Evolutionary conservation across 2,329 filamentous ascomycete genomes (phyloP), one percentile per base, ranked within the genome.

Genomic region (Coniochaeta sp.): DNA sequence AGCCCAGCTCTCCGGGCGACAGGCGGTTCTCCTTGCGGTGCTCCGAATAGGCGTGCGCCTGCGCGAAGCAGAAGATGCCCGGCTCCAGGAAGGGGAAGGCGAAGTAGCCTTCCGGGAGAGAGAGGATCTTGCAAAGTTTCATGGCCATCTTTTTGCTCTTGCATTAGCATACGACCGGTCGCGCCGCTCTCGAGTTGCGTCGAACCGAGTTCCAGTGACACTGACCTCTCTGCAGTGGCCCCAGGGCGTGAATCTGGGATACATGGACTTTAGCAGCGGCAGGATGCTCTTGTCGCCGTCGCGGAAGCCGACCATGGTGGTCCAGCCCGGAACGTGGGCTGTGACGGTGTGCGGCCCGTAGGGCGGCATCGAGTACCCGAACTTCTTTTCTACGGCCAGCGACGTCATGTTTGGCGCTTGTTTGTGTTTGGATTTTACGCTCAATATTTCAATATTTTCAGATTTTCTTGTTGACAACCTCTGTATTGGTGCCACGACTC

Each of bases 281-380:
- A 79, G 58, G 1, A 75, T 57, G 12, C 65, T 60, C 31, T 60
- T 63, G 58, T 80, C 77, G 17, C 77, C 77, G 8, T 79, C 73
- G 9, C 78, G 88, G 36, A 81, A 64, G 5, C 66, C 66, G 52
- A 72, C 64, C n/a, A 69, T 68, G 7, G 70, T 65, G 7, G 76
- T 69, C 79, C 79, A 81, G 26, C 74, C 74, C 0, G 76, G 76
- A 1, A 74, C 34, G 64, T 81, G 78, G 59, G 74, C 70, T 58
- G 80, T 77, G 69, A 81, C 73, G 62, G 75, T 76, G 64, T 81
- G 79, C 0, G 77, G 73, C 1, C 73, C 75, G 58, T 79, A 72
- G 1, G 79, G 79, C 1, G 79, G 79, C 3, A 79, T 67, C 17
- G 78, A 79, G 60, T 77, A 71, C 16, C 79, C 79, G 40, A 77